phyloP scores from a whole-genome alignment of 495 filamentous ascomycete species.

The Emericellopsis terricola region DNA sequence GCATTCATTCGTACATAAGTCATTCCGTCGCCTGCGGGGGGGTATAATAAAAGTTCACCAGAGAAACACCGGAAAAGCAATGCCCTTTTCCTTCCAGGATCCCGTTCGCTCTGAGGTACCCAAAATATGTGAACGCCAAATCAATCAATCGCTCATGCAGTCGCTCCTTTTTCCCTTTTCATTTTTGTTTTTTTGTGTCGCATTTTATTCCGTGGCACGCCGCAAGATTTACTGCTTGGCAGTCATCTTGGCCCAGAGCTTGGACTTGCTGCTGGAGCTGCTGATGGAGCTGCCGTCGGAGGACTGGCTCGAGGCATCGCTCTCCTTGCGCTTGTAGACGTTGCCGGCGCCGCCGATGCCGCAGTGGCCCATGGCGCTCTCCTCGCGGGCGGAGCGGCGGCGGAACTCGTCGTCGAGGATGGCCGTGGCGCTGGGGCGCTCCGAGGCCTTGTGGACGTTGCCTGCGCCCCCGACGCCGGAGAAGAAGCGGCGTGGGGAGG shows the following conservation, averaged over 20 bases:
- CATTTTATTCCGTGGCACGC: background rate
- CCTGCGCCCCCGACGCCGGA: slow-evolving; percentile 81
- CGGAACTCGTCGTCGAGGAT: slow-evolving; percentile 87
- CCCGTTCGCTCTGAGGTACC: too few relatives aligned
- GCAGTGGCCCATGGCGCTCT: slow-evolving; percentile 46
- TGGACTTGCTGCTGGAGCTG: slow-evolving; percentile 11
- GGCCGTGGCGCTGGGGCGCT: slow-evolving; percentile 70
- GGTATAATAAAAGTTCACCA: too few relatives aligned
- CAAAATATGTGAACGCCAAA: too few relatives aligned
- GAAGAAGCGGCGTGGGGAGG: slow-evolving; percentile 32
- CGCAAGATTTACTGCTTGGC: too few relatives aligned
- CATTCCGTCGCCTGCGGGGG: too few relatives aligned
- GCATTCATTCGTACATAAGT: too few relatives aligned
- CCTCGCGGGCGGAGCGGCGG: slow-evolving; percentile 39
- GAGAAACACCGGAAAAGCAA: too few relatives aligned
- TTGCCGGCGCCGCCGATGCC: slow-evolving; percentile 87
- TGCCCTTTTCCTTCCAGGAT: too few relatives aligned
- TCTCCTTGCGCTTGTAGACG: slow-evolving; percentile 19
- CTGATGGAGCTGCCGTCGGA: slow-evolving; percentile 8
- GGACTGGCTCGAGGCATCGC: slow-evolving; percentile 4
- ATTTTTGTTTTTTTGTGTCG: too few relatives aligned
- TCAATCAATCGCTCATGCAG: too few relatives aligned
- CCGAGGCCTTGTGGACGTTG: slow-evolving; percentile 50
- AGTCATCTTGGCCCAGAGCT: slow-evolving; percentile 2
- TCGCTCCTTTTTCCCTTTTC: background rate